Evolutionary conservation across 805 yeast species (phyloP).

Genomic region (Yamadazyma philogaea): DNA sequence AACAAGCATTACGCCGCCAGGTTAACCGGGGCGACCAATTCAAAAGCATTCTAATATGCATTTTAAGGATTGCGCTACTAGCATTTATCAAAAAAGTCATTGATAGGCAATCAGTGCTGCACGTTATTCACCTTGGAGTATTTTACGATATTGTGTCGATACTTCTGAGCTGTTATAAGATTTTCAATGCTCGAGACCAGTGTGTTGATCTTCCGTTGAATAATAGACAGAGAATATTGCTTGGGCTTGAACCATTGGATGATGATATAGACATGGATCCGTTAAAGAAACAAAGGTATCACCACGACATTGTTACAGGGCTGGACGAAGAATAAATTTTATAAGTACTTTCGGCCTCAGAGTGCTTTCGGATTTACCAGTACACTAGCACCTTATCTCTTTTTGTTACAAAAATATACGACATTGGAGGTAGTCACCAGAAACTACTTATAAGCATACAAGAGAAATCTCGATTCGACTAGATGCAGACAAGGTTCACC

Average conservation of each 20-base stretch:
- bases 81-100: slow-evolving; percentile 14
- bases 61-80: slow-evolving; percentile 25
- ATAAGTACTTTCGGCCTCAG: too few relatives aligned
- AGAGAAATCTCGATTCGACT: too few relatives aligned
- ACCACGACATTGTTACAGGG: not conserved
- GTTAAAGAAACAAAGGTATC: not conserved
- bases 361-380: too few relatives aligned
- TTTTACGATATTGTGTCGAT: not conserved
- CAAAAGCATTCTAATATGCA: slow-evolving; percentile 22
- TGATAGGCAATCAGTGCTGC: not conserved
- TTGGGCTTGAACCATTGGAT: slow-evolving; percentile 35
- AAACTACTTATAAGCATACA: too few relatives aligned
- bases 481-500: too few relatives aligned
- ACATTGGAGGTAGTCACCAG: too few relatives aligned
- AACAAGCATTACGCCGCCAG: slow-evolving; percentile 44
- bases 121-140: not conserved
- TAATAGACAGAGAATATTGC: slow-evolving; percentile 41
- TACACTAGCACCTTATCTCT: too few relatives aligned
- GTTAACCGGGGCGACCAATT: slow-evolving; percentile 39
- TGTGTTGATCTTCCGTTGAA: slow-evolving; percentile 51
- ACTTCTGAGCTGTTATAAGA: not conserved
- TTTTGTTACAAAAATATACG: not conserved
- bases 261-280: slow-evolving; percentile 6
- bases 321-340: too few relatives aligned
- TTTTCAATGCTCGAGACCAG: slow-evolving; percentile 38